phyloP scores from a whole-genome alignment of 2,329 filamentous ascomycete genomes.

The Orbilia quercus region DNA sequence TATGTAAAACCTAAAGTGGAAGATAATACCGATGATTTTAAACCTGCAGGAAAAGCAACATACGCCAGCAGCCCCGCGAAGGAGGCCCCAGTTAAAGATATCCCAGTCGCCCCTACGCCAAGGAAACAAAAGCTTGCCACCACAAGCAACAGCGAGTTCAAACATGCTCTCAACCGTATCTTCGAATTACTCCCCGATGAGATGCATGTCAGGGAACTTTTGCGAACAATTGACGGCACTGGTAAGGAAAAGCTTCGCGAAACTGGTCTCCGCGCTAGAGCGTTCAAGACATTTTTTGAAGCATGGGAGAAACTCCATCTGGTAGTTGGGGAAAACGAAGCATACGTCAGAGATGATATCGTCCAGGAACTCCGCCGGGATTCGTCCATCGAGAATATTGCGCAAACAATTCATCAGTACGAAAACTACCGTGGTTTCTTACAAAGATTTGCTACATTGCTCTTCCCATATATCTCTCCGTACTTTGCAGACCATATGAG shows the following conservation, averaged over 20 bases:
- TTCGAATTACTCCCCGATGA: constrained; percentile 61
- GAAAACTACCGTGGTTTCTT: constrained; percentile 65
- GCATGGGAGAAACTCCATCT: constrained; percentile 64
- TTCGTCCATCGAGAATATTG: constrained; percentile 58
- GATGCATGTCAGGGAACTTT: constrained; percentile 62
- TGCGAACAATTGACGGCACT: constrained; percentile 63
- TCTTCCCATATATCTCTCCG: constrained; percentile 64
- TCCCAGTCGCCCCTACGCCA: neutral
- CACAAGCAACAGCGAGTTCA: constrained; percentile 42
- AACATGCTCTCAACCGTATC: constrained; percentile 59
- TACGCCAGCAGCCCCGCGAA: constrained; percentile 31
- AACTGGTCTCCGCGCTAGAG: constrained; percentile 63
- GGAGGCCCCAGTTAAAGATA: constrained; percentile 3
- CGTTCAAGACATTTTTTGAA: constrained; percentile 63
- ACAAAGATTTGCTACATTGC: constrained; percentile 62
- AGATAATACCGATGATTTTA: constrained; percentile 11
- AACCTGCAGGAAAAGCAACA: constrained; percentile 43
- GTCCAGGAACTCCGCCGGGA: constrained; percentile 63
- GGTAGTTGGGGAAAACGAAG: constrained; percentile 61
- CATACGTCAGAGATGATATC: constrained; percentile 64
- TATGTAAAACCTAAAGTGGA: constrained; percentile 38
- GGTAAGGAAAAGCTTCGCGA: constrained; percentile 64
- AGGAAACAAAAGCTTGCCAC: constrained; percentile 20
- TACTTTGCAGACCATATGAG: constrained; percentile 66
- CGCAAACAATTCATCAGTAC: constrained; percentile 63